A percentile compares a stretch with the other conserved stretches of the same genome.
phyloP scores from a whole-genome alignment of 2,329 filamentous ascomycete genomes.

The Penicillium crustosum region DNA sequence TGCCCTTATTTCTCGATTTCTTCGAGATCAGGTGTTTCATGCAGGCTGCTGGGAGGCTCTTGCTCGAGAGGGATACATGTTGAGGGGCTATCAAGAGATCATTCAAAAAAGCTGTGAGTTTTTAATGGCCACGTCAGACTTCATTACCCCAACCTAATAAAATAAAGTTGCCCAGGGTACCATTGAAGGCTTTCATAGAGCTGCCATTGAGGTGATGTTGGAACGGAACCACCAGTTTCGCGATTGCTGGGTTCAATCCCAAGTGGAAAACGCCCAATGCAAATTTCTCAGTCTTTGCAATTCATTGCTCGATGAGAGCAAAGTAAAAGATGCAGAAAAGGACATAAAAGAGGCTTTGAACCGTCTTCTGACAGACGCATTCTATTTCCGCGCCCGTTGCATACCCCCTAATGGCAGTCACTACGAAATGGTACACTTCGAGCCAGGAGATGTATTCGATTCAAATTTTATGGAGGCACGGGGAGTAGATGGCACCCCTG shows the following conservation, averaged over 20 bases:
- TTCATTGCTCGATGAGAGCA: not conserved
- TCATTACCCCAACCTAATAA: not conserved
- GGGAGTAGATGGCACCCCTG: not conserved
- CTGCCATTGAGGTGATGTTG: not conserved
- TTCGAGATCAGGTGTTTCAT: not conserved
- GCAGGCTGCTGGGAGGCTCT: not conserved
- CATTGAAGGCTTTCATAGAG: not conserved
- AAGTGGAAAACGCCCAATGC: not conserved
- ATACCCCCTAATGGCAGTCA: not conserved
- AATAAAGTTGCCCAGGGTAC: not conserved
- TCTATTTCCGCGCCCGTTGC: not conserved
- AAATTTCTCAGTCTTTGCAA: not conserved
- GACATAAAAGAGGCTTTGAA: too few relatives aligned
- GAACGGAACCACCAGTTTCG: not conserved
- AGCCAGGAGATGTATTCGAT: not conserved
- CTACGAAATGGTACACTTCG: not conserved
- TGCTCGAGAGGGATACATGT: not conserved
- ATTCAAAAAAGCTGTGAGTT: not conserved
- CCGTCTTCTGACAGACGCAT: not conserved
- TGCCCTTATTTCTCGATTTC: not conserved
- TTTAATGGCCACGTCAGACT: too few relatives aligned
- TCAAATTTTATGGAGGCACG: not conserved
- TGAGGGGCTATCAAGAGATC: not conserved
- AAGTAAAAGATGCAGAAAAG: too few relatives aligned
- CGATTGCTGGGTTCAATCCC: not conserved